Percentiles rank a stretch among this genome's conserved stretches.
Evolutionary conservation across 164 flowering plant genomes (phyloP).

Genomic region (Tetrastigma voinierianum): DNA sequence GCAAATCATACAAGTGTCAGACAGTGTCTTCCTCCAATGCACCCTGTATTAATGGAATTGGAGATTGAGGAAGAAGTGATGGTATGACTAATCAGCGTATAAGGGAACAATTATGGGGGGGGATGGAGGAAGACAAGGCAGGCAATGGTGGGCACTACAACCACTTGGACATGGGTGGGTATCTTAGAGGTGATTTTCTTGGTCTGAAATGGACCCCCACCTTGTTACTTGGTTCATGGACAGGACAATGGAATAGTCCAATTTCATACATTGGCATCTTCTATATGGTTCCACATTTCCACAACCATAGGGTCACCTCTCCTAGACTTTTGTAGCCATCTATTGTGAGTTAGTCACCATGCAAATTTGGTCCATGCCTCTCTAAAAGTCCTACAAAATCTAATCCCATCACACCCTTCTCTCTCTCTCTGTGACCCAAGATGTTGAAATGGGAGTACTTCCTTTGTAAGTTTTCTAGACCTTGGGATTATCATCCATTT

Average conservation of each 20-base stretch:
- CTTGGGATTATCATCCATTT: not conserved
- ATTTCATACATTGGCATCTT: not conserved
- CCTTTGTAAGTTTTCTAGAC: not conserved
- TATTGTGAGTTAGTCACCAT: not conserved
- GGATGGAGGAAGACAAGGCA: slow-evolving; percentile 21
- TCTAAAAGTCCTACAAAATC: not conserved
- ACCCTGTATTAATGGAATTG: too few species aligned
- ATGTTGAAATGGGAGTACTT: not conserved
- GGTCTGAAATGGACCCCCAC: slow-evolving; percentile 7
- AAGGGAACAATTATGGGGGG: slow-evolving; percentile 11
- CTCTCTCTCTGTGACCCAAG: too few species aligned
- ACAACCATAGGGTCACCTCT: slow-evolving; percentile 12
- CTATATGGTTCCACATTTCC: slow-evolving; percentile 14
- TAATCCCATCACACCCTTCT: not conserved
- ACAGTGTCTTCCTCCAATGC: not conserved
- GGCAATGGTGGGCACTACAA: slow-evolving; percentile 19
- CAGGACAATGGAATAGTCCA: slow-evolving; percentile 3
- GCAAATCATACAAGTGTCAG: not conserved
- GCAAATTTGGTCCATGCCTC: slow-evolving; percentile 3
- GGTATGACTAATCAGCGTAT: slow-evolving; percentile 10
- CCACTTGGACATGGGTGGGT: not conserved
- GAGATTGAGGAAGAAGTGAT: not conserved
- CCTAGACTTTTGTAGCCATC: not conserved
- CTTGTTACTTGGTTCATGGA: not conserved
- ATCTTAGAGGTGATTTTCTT: not conserved